Base-by-base conservation (phyloP, 1,139 yeast genomes). In the Yamadazyma triangularis region DNA sequence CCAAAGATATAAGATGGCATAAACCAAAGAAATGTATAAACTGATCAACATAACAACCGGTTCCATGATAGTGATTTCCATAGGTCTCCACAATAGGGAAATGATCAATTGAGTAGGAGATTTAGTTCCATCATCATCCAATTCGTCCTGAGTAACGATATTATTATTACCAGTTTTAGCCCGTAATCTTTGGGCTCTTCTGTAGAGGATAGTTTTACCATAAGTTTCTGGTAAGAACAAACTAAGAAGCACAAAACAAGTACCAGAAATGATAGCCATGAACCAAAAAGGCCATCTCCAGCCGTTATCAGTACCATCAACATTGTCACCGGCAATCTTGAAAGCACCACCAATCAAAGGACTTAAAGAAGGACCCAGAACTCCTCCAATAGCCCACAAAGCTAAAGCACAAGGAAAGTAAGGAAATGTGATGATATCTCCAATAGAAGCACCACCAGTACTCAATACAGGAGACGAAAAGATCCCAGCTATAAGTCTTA, bases 1-100 rank as follows among this genome's bases (percentile, higher is more conserved):
- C 64, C 73, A 77, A 29, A 77, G 56, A 46, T 77, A 78, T 48
- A 73, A 50, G 21, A 73, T 53, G 19, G 79, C 67, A 50, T 77
- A 78, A 13, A 71, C 61, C 45, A 78, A 53, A 2, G 80, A 69
- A 41, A 72, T 56, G 49, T 78, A 77, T 13, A 71, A 20, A 43
- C 76, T 57, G 44, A 70, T 57, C 51, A 66, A 43, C 50, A 78
- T 33, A 35, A 68, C 65, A 29, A 69, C 64, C 25, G 74, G 70
- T 53, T 74, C 70, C 40, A 51, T 51, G 8, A 69, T 39, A 5
- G 64, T 55, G 26, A 70, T 60, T 37, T 63, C 64, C 30, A 71
- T 32, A 2, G 77, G 77, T 47, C 73, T 56, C 69, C 70, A 77
- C 46, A 77, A 53, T 29, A 70, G 51, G 38, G 70, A 73, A 15